Conservation (phyloP, 768 basidiomycete genomes). For the Hortiboletus flavorubellus region DNA sequence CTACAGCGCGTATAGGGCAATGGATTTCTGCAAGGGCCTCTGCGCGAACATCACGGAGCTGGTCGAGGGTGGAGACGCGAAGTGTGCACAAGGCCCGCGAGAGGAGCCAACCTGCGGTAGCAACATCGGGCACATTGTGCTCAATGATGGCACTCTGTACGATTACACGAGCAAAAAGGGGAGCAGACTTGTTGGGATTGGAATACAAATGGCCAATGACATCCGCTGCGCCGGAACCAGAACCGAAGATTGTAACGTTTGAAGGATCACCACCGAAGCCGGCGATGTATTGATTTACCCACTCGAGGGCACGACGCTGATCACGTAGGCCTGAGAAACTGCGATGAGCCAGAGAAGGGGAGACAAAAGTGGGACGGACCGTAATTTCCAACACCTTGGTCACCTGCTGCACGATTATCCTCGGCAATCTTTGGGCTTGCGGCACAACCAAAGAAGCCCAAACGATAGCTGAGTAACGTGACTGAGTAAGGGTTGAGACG, state of each 20-base stretch:
- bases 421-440: constrained; percentile 61
- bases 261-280: constrained; percentile 67
- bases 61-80: constrained; percentile 51
- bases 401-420: constrained; percentile 62
- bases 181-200: constrained; percentile 50
- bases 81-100: constrained; percentile 59
- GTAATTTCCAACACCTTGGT: constrained; percentile 76
- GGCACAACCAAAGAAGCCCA: constrained; percentile 77
- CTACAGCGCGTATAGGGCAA: constrained; percentile 52
- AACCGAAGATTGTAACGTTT: constrained; percentile 41
- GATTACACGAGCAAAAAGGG: constrained; percentile 70
- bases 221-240: constrained; percentile 46
- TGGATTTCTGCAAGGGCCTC: constrained; percentile 55
- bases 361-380: constrained; percentile 40
- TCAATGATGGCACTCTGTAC: constrained; percentile 71
- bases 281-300: constrained; percentile 56
- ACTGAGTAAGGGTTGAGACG: constrained; percentile 9
- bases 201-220: constrained; percentile 65
- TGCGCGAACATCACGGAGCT: constrained; percentile 57
- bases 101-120: constrained; percentile 63
- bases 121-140: constrained; percentile 55
- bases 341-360: constrained; percentile 2
- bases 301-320: constrained; percentile 61
- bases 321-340: constrained; percentile 53
- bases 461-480: constrained; percentile 54